Base-by-base conservation (phyloP, 768 basidiomycete species). In the Coprinopsis marcescibilis region DNA sequence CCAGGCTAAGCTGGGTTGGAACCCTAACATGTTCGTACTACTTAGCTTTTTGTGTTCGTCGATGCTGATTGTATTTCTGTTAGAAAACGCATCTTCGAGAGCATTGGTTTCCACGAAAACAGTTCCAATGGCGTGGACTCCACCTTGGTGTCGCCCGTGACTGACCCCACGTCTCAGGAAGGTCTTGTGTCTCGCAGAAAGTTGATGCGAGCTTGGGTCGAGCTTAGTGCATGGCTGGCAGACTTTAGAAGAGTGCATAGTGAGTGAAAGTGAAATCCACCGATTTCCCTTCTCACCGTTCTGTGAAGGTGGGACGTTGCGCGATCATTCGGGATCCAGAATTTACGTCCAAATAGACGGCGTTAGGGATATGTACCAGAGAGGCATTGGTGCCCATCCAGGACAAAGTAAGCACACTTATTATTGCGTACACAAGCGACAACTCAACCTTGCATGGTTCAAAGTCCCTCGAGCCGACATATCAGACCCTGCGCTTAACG, bases 171-270 rank as follows among this genome's bases (percentile, higher is more conserved):
- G 8, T 71, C 68, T 7, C 55, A 64, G 7, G 63, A 69, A 30
- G 82, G 81, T 14, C 72, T 64, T 48, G 67, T 70, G 46, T 76
- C 72, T 50, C 73, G 81, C 3, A 73, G 74, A 19, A 82, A 73
- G 56, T 71, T 91, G 3, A 71, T 91, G 39, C 77, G 89, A 26
- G 85, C 83, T 23, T 91, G 89, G 89, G 73, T 89, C 14, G 89
- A 92, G 59, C 63, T 83, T 6, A 65, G 75, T 32, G 76, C 85
- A 2, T 91, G 81, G 80, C 55, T 83, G 15, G 64, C 70, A 3
- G 77, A 86, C 44, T 87, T 73, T 52, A 72, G 68, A 44, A 73
- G 71, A 27, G 58, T 66, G 21, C 53, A 77, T 52, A 60, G 77
- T 80, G 60, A 20, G 66, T 46, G 13, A 13, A 44, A 41, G 41